Conservation (phyloP, 139 green algal species). For the Tetraselmis striata region DNA sequence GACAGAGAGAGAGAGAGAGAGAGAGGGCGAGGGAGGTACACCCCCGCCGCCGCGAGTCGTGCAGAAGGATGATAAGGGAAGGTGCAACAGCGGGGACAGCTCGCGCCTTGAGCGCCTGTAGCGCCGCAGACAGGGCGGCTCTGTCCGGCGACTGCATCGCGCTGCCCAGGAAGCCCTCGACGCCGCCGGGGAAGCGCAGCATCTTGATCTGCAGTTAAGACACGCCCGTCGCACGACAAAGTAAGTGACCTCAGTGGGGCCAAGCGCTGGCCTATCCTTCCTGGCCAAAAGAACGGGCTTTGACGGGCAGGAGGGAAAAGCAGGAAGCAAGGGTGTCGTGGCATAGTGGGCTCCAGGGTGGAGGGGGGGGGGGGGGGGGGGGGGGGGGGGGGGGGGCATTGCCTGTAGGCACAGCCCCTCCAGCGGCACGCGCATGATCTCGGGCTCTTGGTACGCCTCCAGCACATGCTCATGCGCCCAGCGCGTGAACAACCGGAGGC, state of each 20-base stretch:
- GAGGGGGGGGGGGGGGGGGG: not conserved
- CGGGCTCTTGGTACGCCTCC: conserved; percentile 11
- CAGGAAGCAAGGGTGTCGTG: no score
- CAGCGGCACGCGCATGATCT: conserved; percentile 22
- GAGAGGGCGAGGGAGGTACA: no score
- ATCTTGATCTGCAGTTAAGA: conserved; percentile 13
- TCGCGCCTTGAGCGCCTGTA: conserved; percentile 11
- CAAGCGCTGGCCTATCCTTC: no score
- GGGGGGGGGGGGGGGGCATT: not conserved
- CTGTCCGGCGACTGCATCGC: conserved; percentile 18
- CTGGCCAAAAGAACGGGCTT: no score
- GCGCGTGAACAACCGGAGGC: not conserved
- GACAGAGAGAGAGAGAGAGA: no score
- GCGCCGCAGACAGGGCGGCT: conserved; percentile 17
- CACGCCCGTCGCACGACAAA: no score
- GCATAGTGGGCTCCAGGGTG: no score
- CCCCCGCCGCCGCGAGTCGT: no score
- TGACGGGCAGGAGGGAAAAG: no score
- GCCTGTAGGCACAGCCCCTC: conserved; percentile 17
- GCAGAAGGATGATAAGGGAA: no score
- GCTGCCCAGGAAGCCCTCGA: conserved; percentile 10
- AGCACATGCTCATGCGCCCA: not conserved
- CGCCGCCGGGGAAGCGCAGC: not conserved
- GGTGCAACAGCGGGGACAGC: no score
- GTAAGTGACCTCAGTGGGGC: no score